These are phyloP conservation scores for Curvularia spicifera DNA, from an alignment of 2,329 filamentous ascomycete genomes.

Conservation along the genomic window DNA sequence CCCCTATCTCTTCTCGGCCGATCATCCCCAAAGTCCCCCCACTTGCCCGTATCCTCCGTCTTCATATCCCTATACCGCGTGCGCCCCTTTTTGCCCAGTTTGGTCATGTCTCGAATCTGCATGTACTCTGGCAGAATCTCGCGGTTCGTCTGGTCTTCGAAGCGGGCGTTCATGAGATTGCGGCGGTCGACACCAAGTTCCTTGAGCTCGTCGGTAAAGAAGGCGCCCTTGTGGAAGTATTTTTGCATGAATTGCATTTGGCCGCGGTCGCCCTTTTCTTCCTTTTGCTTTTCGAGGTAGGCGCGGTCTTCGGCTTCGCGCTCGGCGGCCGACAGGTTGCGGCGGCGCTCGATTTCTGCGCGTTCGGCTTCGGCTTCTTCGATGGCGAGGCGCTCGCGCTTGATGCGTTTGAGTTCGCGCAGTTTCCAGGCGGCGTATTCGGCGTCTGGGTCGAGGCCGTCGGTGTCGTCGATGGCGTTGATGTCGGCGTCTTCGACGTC, in stretches of 20 bases:
- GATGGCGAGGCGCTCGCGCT: slow-evolving; percentile 83
- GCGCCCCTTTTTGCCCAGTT: slow-evolving; percentile 88
- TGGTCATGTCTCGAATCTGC: slow-evolving; percentile 92
- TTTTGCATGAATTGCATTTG: slow-evolving; percentile 92
- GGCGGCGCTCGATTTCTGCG: slow-evolving; percentile 86
- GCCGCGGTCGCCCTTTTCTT: slow-evolving; percentile 74
- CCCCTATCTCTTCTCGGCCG: slow-evolving; percentile 49
- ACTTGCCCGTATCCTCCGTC: slow-evolving; percentile 87
- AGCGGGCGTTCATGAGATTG: slow-evolving; percentile 84
- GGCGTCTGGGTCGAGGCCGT: slow-evolving; percentile 83
- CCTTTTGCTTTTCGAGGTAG: slow-evolving; percentile 77
- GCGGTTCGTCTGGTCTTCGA: slow-evolving; percentile 84
- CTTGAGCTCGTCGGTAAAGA: slow-evolving; percentile 83
- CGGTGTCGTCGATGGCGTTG: slow-evolving; percentile 85
- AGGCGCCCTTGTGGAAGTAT: slow-evolving; percentile 96
- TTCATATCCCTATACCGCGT: slow-evolving; percentile 89
- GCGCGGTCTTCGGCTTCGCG: slow-evolving; percentile 82
- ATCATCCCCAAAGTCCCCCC: slow-evolving; percentile 70
- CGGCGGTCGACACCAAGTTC: slow-evolving; percentile 77
- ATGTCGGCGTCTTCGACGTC: slow-evolving; percentile 69
- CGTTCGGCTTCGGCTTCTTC: slow-evolving; percentile 83
- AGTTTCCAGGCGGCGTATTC: slow-evolving; percentile 94
- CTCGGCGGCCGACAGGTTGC: slow-evolving; percentile 86
- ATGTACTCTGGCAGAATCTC: slow-evolving; percentile 88
- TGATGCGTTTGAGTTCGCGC: slow-evolving; percentile 85